These are phyloP conservation scores for Crithidia expoeki DNA, from an alignment of 208 protist species.

Conservation along the genomic window DNA sequence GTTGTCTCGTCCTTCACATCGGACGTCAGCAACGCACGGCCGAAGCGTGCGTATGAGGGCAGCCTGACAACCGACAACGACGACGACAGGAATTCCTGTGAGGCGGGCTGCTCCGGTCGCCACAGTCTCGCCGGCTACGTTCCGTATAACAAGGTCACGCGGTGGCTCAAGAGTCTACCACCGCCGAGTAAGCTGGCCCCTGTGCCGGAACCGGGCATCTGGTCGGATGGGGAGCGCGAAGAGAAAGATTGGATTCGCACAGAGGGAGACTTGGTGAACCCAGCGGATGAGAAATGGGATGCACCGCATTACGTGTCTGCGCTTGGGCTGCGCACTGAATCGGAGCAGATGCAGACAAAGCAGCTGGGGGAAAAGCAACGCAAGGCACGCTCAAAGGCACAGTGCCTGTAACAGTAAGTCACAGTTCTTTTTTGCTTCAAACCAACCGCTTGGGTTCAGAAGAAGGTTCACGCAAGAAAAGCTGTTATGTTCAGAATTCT, in stretches of 20 bases:
- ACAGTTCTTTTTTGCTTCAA: not conserved
- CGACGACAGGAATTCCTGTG: conserved; percentile 7
- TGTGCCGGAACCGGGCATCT: conserved; percentile 43
- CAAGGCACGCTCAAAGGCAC: conserved; percentile 8
- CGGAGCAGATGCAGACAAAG: not conserved
- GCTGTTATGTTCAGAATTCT: too few species aligned
- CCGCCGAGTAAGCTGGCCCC: conserved; percentile 16
- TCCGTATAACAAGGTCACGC: conserved; percentile 33
- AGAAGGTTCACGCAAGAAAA: too few species aligned
- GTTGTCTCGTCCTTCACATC: conserved; percentile 42
- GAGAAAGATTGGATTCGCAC: conserved; percentile 40
- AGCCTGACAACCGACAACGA: conserved; percentile 11
- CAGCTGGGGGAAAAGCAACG: conserved; percentile 1
- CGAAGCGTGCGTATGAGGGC: conserved; percentile 6
- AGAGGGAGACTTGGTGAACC: conserved; percentile 32
- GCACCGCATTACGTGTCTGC: conserved; percentile 58
- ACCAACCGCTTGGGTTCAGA: too few species aligned
- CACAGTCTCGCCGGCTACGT: conserved; percentile 40
- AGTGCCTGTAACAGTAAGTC: not conserved
- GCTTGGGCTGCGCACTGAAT: conserved; percentile 18
- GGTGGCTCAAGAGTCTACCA: conserved; percentile 36
- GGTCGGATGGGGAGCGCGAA: conserved; percentile 49
- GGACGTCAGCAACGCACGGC: conserved; percentile 1
- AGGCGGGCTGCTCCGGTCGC: conserved; percentile 20
- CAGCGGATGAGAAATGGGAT: conserved; percentile 26